Base-by-base conservation (phyloP, 2,329 filamentous ascomycete species). In the Apiospora koreana region DNA sequence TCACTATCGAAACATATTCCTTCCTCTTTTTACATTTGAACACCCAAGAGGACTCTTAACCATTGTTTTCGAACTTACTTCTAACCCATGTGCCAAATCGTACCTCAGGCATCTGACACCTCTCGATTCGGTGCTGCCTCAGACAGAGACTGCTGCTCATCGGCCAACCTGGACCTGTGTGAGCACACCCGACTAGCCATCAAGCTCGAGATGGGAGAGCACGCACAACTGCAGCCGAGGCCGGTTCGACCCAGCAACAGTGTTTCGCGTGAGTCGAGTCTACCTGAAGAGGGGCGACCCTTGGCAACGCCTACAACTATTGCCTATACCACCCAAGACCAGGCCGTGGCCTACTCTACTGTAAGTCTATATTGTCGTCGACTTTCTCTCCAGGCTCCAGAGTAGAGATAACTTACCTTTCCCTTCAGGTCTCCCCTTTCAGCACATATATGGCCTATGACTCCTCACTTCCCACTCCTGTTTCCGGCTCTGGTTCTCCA, bases 401-500 rank as follows among this genome's bases (percentile, higher is more conserved):
- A 14, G 54, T 35, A 9, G 8, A 38, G 9, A 38, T 62, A 28
- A 62, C 54, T 62, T 31, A 62, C 10, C 35, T 62, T 23, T 21
- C 31, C 31, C 31, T 38, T 5, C 74, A 80, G 74, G 77, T 81
- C n/a, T 78, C 80, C 50, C 79, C 79, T 21, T 83, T 82, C 76
- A 80, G 14, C 42, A 66, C 64, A 28, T 66, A 41, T 54, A 68
- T 68, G 45, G 18, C 43, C 14, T 48, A 54, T 54, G 66, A 68
- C 21, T 48, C 38, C 38, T 66, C 64, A 28, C 54, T 88, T 69
- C 78, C 86, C 66, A 87, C 86, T n/a, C 86, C 87, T 35, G 83
- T 83, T n/a, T 87, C 86, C 65, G 80, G 80, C 65, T 80, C 81
- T 69, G 82, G 79, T 38, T 88, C 86, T 42, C 86, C 86, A 68